Evolutionary conservation across 2,329 filamentous ascomycete species (phyloP).

Genomic region (Hymenoscyphus fraxineus): DNA sequence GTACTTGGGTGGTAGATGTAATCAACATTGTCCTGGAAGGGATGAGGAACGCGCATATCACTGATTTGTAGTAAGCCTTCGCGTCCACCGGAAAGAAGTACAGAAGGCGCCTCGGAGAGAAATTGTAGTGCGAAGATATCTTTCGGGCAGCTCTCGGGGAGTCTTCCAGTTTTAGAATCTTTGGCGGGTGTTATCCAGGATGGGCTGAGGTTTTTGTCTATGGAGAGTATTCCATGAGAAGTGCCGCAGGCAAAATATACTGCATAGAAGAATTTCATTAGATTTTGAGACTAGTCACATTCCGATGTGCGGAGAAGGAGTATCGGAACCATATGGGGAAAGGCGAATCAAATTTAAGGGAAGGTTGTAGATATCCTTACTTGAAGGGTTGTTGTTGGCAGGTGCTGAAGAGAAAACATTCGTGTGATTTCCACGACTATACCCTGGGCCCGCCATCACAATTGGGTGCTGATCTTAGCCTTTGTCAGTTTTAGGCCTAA

Average conservation of each 20-base stretch:
- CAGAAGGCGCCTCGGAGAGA: constrained; percentile 39
- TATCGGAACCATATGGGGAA: not conserved
- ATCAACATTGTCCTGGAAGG: constrained; percentile 12
- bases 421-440: constrained; percentile 19
- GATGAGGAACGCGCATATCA: constrained; percentile 34
- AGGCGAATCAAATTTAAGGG: not conserved
- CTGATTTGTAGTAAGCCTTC: constrained; percentile 40
- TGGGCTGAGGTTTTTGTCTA: constrained; percentile 27
- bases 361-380: not conserved
- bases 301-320: not conserved
- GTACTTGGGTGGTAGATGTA: constrained; percentile 36
- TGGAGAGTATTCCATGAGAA: constrained; percentile 43
- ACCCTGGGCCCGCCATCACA: constrained; percentile 19
- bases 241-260: constrained; percentile 48
- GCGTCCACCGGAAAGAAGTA: constrained; percentile 51
- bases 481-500: not conserved
- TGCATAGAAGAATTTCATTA: constrained; percentile 30
- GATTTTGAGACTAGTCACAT: no score
- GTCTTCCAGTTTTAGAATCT: constrained; percentile 14
- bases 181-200: constrained; percentile 20
- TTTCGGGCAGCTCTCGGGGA: constrained; percentile 32
- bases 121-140: constrained; percentile 49
- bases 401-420: constrained; percentile 40
- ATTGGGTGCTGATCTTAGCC: not conserved
- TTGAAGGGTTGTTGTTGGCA: constrained; percentile 34